Evolutionary conservation across 2,329 filamentous ascomycete species (phyloP).

Genomic region (Canariomyces notabilis): DNA sequence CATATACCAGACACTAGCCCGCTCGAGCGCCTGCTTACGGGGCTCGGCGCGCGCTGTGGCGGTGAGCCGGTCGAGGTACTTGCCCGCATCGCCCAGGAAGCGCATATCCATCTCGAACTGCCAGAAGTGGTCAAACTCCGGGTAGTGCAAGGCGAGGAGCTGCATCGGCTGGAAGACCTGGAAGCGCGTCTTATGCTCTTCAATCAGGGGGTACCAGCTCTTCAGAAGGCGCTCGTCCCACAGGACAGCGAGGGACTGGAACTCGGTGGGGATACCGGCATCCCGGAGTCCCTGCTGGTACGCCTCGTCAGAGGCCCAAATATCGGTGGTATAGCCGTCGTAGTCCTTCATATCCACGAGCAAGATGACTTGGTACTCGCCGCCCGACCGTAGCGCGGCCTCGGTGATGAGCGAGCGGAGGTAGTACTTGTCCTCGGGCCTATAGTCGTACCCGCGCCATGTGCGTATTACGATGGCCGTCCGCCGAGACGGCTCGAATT

Average conservation of each 20-base stretch:
- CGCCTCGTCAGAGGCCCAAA: slow-evolving; percentile 48
- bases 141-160: slow-evolving; percentile 31
- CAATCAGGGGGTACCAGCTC: slow-evolving; percentile 59
- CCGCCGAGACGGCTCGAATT: slow-evolving; percentile 26
- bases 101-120: slow-evolving; percentile 44
- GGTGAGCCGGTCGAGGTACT: slow-evolving; percentile 27
- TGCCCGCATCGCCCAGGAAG: slow-evolving; percentile 30
- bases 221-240: slow-evolving; percentile 66
- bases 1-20: slow-evolving; percentile 52
- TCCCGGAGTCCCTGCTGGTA: slow-evolving; percentile 48
- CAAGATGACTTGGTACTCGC: slow-evolving; percentile 59
- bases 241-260: slow-evolving; percentile 61
- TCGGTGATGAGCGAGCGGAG: slow-evolving; percentile 62
- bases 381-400: slow-evolving; percentile 54
- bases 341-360: slow-evolving; percentile 57
- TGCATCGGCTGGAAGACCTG: slow-evolving; percentile 33
- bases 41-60: slow-evolving; percentile 48
- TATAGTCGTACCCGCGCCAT: slow-evolving; percentile 49
- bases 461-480: slow-evolving; percentile 28
- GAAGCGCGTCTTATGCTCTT: no score
- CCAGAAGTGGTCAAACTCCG: slow-evolving; percentile 34
- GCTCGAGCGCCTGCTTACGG: slow-evolving; percentile 54
- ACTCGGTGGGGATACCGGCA: slow-evolving; percentile 56
- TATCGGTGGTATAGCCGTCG: slow-evolving; percentile 39
- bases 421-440: slow-evolving; percentile 55